Conservation (phyloP, 768 basidiomycete species). For the Agaricus subrufescens region DNA sequence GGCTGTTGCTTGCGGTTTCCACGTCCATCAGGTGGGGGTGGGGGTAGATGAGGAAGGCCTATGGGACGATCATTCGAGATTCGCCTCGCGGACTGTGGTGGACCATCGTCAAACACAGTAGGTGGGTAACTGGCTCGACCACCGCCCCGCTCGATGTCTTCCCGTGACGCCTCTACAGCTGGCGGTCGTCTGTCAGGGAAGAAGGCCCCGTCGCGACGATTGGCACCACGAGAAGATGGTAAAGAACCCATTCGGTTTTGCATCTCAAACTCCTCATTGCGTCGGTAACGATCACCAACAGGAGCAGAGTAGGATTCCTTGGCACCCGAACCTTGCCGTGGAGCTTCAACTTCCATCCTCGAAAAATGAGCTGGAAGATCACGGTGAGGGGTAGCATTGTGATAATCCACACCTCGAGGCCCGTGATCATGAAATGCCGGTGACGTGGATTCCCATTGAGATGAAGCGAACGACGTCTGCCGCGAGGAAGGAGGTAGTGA, state of each 20-base stretch:
- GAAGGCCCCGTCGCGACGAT: constrained; percentile 2
- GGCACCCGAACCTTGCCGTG: not conserved
- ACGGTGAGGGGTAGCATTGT: not conserved
- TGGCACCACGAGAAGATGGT: not conserved
- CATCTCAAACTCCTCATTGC: not conserved
- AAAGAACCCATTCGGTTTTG: not conserved
- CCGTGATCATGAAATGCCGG: constrained; percentile 2
- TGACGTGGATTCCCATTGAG: constrained; percentile 2
- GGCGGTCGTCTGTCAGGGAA: constrained; percentile 1
- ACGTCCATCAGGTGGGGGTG: not conserved
- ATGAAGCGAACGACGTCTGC: constrained; percentile 2
- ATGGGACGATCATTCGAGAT: constrained; percentile 5
- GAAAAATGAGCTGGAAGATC: not conserved
- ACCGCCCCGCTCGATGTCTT: not conserved
- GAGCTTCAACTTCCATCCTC: not conserved
- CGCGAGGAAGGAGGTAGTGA: not conserved
- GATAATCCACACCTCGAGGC: not conserved
- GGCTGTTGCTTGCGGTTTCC: constrained; percentile 1
- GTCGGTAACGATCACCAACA: not conserved
- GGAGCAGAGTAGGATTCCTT: not conserved
- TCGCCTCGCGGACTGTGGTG: not conserved
- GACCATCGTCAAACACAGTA: not conserved
- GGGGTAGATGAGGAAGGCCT: not conserved
- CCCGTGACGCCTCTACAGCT: not conserved
- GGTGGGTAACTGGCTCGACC: not conserved